Base-by-base conservation (phyloP, 2,329 filamentous ascomycete species). In the Chrysoporthe deuterocubensis region DNA sequence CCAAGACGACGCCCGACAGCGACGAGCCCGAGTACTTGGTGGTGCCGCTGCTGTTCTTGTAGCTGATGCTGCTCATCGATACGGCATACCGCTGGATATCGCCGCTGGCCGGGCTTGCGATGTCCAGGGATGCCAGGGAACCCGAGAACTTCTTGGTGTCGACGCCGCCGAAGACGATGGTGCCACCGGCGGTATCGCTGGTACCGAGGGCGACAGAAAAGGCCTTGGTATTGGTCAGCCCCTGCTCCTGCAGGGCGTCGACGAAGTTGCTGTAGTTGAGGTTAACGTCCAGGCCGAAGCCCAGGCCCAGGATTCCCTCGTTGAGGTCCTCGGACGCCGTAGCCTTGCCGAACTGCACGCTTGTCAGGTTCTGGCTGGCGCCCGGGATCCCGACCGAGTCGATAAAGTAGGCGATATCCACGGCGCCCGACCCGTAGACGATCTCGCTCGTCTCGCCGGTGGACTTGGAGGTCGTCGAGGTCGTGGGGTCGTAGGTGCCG, bases 271-370 rank as follows among this genome's bases (percentile, higher is more conserved):
- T 76, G 73, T 85, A 85, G 11, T 72, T 71, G 14, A 78, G 78
- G 65, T 80, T 81, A 61, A 78, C 68, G 62, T 78, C 79, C 7
- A 74, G 56, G 5, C 86, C 80, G 74, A 91, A 91, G 43, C 92
- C 91, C 56, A 94, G 88, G 43, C 92, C 92, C 21, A 94, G 78
- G 56, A 94, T 92, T 43, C 82, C 81, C 14, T 81, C 76, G 62
- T 81, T 81, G 65, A 83, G 79, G 68, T 83, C 79, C 21, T 75
- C 66, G 5, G 78, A 81, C 14, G 73, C 72, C 40, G 81, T 82
- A 7, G 87, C 88, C 43, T 89, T 83, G 67, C 88, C 89, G 67
- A 91, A 89, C 71, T 87, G 84, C 65, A 90, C 81, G 26, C 80
- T 74, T 26, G 80, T 74, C 37, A 87, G 74, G 32, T 80, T 81